Base-by-base conservation (phyloP, 1,139 yeast species). In the Pneumocystis oryctolagi region DNA sequence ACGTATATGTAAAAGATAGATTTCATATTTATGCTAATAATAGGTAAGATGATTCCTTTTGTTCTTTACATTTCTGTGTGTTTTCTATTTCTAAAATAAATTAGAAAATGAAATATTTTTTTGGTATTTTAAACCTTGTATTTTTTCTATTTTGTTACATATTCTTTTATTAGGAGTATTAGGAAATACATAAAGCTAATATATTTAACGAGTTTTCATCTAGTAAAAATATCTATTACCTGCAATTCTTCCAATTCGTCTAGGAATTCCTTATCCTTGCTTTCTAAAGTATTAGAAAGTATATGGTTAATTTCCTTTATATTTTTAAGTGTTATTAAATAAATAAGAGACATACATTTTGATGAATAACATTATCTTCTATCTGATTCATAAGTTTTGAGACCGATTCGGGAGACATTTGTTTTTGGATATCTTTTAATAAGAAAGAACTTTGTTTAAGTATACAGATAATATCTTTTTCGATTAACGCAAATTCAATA, bases 401-500 rank as follows among this genome's bases (percentile, higher is more conserved):
- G n/a, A 89, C 86, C 70, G 82, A 82, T 58, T 87, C 92, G 18
- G 87, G 73, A 59, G 83, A 83, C 82, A 89, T 81, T 70, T 90
- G 96, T 63, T 77, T 77, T 73, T 92, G 90, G 65, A 92, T 78
- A 67, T 82, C 83, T 68, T 80, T 83, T 68, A 92, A 78, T 8
- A 89, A 88, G 64, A 79, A 76, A 71, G 86, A 89, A 32, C 97
- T 97, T 68, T 86, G 85, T 68, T 82, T 79, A 60, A 92, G 77
- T 0, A 97, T 96, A 66, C 80, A 81, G 18, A 89, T 69, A 62
- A 92, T 90, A 70, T 89, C 96, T 68, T 84, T 84, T 72, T 90
- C 97, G 53, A 92, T 85, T 66, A 87, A 75, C 69, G 95, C 92
- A 75, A 87, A 89, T 74, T 92, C 97, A 58, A 92, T 86, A 39